phyloP scores from a whole-genome alignment of 2,329 filamentous ascomycete species.

The Alternaria incomplexa region DNA sequence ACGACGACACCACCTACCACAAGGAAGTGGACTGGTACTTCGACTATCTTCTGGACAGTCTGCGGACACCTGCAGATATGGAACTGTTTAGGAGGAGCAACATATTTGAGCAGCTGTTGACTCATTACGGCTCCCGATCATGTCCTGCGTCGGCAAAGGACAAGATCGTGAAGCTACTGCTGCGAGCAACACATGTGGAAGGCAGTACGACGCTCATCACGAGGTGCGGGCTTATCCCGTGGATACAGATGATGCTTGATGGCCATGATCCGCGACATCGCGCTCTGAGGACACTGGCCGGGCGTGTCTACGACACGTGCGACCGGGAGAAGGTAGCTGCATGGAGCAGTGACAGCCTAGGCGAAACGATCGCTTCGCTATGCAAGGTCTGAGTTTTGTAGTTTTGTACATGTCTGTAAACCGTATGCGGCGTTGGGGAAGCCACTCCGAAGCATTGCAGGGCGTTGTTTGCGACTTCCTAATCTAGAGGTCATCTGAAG shows the following conservation, averaged over 20 bases:
- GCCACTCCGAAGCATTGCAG: slow-evolving; percentile 10
- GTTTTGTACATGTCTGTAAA: not conserved
- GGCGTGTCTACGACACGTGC: slow-evolving; percentile 67
- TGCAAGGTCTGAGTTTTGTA: slow-evolving; percentile 10
- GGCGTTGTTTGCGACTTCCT: slow-evolving; percentile 10
- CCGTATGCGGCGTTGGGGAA: slow-evolving; percentile 2
- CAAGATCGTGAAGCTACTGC: slow-evolving; percentile 67
- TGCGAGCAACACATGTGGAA: slow-evolving; percentile 70
- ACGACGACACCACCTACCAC: slow-evolving; percentile 73
- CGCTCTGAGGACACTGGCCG: slow-evolving; percentile 62
- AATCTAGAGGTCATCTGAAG: not conserved
- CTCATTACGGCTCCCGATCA: slow-evolving; percentile 71
- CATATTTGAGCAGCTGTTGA: slow-evolving; percentile 77
- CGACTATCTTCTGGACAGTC: slow-evolving; percentile 70
- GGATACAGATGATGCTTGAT: slow-evolving; percentile 70
- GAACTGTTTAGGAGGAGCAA: slow-evolving; percentile 64
- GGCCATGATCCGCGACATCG: slow-evolving; percentile 55
- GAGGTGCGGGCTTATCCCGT: slow-evolving; percentile 74
- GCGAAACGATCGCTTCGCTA: slow-evolving; percentile 13
- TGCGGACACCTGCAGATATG: slow-evolving; percentile 66
- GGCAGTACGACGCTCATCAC: slow-evolving; percentile 84
- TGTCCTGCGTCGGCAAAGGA: slow-evolving; percentile 65
- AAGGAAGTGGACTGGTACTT: slow-evolving; percentile 78
- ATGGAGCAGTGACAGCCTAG: slow-evolving; percentile 64
- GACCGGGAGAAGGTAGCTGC: slow-evolving; percentile 68